Evolutionary conservation across 768 basidiomycete genomes (phyloP), one percentile per base, ranked within the genome.

Genomic region (Agrocybe chaxingu): DNA sequence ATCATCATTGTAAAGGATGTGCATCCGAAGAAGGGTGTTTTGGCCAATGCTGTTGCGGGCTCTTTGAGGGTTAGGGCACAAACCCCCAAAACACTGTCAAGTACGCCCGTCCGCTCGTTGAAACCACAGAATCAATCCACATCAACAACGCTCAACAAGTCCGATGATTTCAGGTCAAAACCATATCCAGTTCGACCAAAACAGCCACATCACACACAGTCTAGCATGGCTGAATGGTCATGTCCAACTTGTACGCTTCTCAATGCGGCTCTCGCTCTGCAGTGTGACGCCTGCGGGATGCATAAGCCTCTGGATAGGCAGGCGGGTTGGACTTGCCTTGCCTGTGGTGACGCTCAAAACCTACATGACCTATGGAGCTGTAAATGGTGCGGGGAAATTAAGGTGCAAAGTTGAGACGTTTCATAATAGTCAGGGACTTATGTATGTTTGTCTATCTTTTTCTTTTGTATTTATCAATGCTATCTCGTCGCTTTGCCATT

Each of bases 311-410:
- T 51, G 5, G 60, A 63, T 48, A 57, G 51, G 5, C 53, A 57
- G 40, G 63, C 62, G 36, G 80, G 78, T 2, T 93, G 90, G 89
- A 70, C 70, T 16, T 92, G 89, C 61, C 63, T 71, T 8, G 67
- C 72, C 16, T 93, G 89, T 54, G 81, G 82, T 18, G 80, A 86
- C 62, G 64, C 61, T 32, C 81, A 77, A 19, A 85, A 83, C 64
- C 75, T 78, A 2, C 77, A 79, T 53, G 75, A 82, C 16, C 77
- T 82, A 53, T 93, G 87, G 89, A 84, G 82, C 42, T 94, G 92
- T 70, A 66, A 68, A 11, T 77, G 74, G 48, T 94, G 91, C 62
- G 89, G 89, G 11, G 68, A 71, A 13, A 74, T 92, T 45, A 91
- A 90, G 55, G 48, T 61, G 13, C 57, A 46, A 10, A 74, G 70